Evolutionary conservation across 306 rosid genomes (phyloP).

Genomic region (Lupinus albus): DNA sequence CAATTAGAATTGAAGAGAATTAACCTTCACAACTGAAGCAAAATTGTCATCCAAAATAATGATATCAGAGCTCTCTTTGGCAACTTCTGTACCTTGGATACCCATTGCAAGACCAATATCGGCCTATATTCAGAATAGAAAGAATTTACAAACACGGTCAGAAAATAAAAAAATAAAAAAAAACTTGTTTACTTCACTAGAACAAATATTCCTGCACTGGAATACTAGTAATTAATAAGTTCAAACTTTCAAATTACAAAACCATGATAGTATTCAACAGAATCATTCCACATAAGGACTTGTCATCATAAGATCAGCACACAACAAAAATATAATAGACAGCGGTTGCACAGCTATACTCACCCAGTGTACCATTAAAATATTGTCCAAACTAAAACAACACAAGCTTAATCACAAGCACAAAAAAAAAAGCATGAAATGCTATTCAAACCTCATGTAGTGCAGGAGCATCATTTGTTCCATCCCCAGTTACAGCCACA

Average conservation of each 20-base stretch:
- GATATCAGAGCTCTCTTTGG: conserved; percentile 94
- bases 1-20: neutral
- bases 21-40: conserved; percentile 85
- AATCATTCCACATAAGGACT: neutral
- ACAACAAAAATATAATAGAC: conserved; percentile 8
- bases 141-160: conserved; percentile 26
- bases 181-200: conserved; percentile 13
- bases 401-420: conserved; percentile 5
- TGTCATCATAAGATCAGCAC: neutral
- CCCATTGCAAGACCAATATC: conserved; percentile 97
- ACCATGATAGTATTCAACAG: neutral
- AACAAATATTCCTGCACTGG: neutral
- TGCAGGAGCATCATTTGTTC: conserved; percentile 97
- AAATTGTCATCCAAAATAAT: conserved; percentile 93
- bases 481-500: conserved; percentile 98
- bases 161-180: neutral
- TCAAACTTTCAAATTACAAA: conserved; percentile 11
- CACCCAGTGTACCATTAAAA: conserved; percentile 2
- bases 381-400: conserved; percentile 17
- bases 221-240: conserved; percentile 11
- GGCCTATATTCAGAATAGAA: conserved; percentile 57
- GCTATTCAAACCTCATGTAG: conserved; percentile 74
- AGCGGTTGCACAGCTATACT: neutral
- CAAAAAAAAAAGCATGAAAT: neutral
- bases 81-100: conserved; percentile 87